Evolutionary conservation across 495 filamentous ascomycete genomes (phyloP).

Genomic region (Lentithecium fluviatile): DNA sequence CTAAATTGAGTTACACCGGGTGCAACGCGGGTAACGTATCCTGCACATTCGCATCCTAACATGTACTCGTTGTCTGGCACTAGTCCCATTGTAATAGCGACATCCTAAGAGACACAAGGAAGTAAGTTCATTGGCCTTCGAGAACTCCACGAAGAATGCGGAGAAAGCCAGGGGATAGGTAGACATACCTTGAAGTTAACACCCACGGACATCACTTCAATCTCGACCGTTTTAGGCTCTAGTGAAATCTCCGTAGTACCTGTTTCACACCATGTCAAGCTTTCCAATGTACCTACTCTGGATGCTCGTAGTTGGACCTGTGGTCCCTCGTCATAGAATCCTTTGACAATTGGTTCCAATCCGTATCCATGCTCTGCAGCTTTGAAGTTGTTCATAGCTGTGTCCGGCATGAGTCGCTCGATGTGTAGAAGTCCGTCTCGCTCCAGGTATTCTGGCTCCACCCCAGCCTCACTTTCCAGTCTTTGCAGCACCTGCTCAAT

Average conservation of each 20-base stretch:
- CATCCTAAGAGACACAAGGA: constrained; percentile 1
- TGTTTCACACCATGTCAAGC: constrained; percentile 13
- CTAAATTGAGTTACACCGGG: constrained; percentile 2
- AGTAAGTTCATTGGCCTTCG: no score
- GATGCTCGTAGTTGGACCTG: background rate
- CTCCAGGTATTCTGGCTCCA: constrained; percentile 5
- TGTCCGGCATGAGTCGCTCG: constrained; percentile 2
- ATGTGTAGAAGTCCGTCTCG: constrained; percentile 9
- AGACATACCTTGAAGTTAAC: constrained; percentile 23
- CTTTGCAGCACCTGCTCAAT: constrained; percentile 30
- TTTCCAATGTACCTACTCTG: constrained; percentile 1
- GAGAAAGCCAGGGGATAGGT: no score
- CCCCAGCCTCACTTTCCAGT: background rate
- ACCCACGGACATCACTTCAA: constrained; percentile 18
- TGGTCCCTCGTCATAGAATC: background rate
- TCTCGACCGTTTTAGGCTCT: constrained; percentile 3
- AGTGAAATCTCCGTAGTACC: background rate
- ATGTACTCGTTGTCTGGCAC: constrained; percentile 22
- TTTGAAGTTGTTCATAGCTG: constrained; percentile 9
- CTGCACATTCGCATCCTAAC: constrained; percentile 18
- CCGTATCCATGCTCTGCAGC: background rate
- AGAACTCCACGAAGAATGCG: no score
- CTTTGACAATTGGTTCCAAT: background rate
- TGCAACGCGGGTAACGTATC: background rate
- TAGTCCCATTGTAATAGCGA: constrained; percentile 20